Percentiles rank a stretch among this genome's conserved stretches.
These are phyloP conservation scores for Cladophialophora carrionii DNA, from an alignment of 2,329 filamentous ascomycete species.

Conservation along the genomic window DNA sequence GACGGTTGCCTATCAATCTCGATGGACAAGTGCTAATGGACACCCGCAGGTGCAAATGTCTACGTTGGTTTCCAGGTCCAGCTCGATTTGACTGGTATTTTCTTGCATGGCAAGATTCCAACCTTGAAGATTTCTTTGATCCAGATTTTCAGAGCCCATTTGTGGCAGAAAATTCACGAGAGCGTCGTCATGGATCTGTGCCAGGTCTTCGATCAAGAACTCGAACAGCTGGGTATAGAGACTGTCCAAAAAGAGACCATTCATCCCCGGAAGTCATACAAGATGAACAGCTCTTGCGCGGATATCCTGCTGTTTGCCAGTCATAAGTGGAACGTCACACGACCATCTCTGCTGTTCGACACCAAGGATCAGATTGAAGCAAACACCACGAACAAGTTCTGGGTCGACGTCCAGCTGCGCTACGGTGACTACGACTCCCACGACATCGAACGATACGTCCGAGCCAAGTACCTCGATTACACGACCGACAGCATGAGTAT, in stretches of 20 bases:
- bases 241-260: conserved; percentile 99
- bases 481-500: conserved; percentile 99
- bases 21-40: background rate
- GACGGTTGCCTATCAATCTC: background rate
- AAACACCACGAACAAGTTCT: conserved; percentile 98
- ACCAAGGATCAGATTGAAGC: conserved; percentile 94
- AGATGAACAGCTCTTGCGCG: conserved; percentile 99
- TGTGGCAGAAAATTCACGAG: conserved; percentile 99
- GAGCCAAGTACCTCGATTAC: conserved; percentile 98
- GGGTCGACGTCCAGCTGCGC: conserved; percentile 93
- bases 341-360: conserved; percentile 90
- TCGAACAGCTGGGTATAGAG: conserved; percentile 94
- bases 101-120: conserved; percentile 98
- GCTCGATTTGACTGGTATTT: conserved; percentile 95
- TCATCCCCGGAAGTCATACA: conserved; percentile 98
- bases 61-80: conserved; percentile 99
- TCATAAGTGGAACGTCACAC: conserved; percentile 98
- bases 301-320: conserved; percentile 96
- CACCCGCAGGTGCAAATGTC: conserved; percentile 59
- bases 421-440: conserved; percentile 99
- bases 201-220: conserved; percentile 95
- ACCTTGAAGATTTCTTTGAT: conserved; percentile 97
- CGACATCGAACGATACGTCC: conserved; percentile 96
- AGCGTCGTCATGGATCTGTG: conserved; percentile 98
- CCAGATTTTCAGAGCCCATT: conserved; percentile 98